Evolutionary conservation across 441 rosid genomes (phyloP), one percentile per base, ranked within the genome.

Genomic region (Euphorbia schlechtendalii): DNA sequence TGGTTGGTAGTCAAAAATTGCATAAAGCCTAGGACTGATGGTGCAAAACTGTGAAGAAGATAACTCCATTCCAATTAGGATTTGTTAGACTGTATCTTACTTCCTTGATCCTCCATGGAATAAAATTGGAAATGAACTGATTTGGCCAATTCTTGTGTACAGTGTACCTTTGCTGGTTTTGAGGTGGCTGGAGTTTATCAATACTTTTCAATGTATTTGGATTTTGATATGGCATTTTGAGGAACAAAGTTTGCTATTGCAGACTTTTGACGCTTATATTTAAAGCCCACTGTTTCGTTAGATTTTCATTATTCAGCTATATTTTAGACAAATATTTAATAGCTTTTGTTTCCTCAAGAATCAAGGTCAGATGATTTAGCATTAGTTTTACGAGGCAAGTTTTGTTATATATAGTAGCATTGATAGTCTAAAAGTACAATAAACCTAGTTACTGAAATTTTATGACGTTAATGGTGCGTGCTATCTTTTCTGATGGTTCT

Each of bases 401-500:
- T n/a, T n/a, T n/a, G n/a, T n/a, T n/a, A n/a, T 49, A 18, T 46
- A 4, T 28, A 27, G 10, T 30, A 46, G 46, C n/a, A 46, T 6
- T 8, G 20, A 30, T 2, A 11, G 45, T 8, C 13, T n/a, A n/a
- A n/a, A n/a, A n/a, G n/a, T n/a, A n/a, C n/a, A 28, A 20, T 48
- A 49, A 48, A 8, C 49, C n/a, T 66, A 5, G 27, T 66, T 56
- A 28, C 43, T 53, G 43, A 28, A 8, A 45, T 36, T 36, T 36
- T 36, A 4, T 36, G 40, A 36, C 40, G 9, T 36, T 36, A 36
- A 36, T 36, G 40, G 40, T 9, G 40, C 40, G 5, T 9, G 40
- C 40, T 36, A 36, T 36, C 4, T 36, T 36, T 41, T 34, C 69
- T 73, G 65, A 66, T 56, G 1, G 12, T 49, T 1, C 4, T 59